Evolutionary conservation across 208 protist species (phyloP), one percentile per base, ranked within the genome.

Genomic region (Acanthamoeba royreba): DNA sequence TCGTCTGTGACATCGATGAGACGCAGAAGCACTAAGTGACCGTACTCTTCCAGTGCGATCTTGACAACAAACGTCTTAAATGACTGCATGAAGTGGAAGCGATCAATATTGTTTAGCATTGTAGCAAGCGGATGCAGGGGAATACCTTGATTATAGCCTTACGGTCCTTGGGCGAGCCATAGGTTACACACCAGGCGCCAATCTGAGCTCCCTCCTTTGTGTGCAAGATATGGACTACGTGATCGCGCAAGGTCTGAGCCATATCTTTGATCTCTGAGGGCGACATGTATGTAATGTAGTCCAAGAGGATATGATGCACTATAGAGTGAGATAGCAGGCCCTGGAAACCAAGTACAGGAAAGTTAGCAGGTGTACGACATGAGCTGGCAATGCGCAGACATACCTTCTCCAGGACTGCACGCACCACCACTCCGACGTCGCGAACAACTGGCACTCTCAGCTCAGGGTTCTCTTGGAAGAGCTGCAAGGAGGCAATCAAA

Each of bases 141-240:
- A 35, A 2, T 74, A 74, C 63, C 63, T 91, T 91, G 31, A 91
- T 91, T 8, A 91, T 72, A 33, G 85, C 85, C 85, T 91, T 91
- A n/a, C 85, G 85, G 31, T 91, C 85, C 85, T 91, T 91, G 49
- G 53, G 49, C 31, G 49, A 72, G 13, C 85, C 85, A 33, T 91
- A 91, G 2, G 85, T 69, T 25, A 91, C 85, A 31, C 47, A 61
- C 85, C 53, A 69, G 55, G 42, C 85, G 53, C 85, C 85, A 28
- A 91, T 69, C 53, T 72, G 35, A 33, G 85, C 47, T 13, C 85
- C 85, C 42, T 91, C 85, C 85, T 91, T 91, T 22, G 85, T 91
- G 85, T 91, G 85, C 25, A 91, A 38, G 25, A 91, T 91, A 40
- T 91, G 85, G 25, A 91, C 85, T 11, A 91, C 38, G 53, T 58